Evolutionary conservation across 2,329 filamentous ascomycete species (phyloP).

Genomic region (Didymella keratinophila): DNA sequence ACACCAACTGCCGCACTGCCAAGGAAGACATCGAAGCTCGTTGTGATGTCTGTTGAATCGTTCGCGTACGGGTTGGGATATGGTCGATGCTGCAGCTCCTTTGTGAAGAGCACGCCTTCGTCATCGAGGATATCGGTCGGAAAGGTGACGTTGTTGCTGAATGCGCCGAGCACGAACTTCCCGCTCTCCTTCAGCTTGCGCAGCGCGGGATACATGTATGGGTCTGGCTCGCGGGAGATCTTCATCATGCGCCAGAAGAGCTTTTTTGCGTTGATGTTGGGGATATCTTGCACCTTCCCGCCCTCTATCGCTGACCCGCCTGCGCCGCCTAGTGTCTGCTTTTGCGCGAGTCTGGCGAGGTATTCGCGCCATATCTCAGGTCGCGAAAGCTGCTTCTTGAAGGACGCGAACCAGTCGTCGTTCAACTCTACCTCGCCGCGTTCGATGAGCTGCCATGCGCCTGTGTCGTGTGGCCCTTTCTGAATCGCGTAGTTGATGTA

Average conservation of each 20-base stretch:
- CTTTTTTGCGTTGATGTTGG: constrained; percentile 76
- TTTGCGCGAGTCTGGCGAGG: constrained; percentile 43
- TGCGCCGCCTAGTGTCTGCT: constrained; percentile 26
- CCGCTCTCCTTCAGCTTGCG: constrained; percentile 65
- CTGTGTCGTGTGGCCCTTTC: constrained; percentile 71
- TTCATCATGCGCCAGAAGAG: constrained; percentile 96
- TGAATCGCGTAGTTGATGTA: constrained; percentile 94
- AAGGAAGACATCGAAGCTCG: constrained; percentile 85
- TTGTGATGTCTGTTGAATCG: constrained; percentile 61
- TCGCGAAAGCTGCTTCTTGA: constrained; percentile 76
- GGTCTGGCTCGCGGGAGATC: constrained; percentile 73
- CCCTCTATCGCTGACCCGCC: constrained; percentile 43
- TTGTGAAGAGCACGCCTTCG: constrained; percentile 53
- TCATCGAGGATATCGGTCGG: constrained; percentile 76
- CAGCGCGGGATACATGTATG: constrained; percentile 87
- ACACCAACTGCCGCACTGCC: constrained; percentile 86
- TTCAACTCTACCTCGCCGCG: constrained; percentile 82
- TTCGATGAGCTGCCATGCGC: constrained; percentile 89
- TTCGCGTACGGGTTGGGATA: constrained; percentile 34
- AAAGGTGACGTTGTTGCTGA: constrained; percentile 91
- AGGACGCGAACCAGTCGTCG: constrained; percentile 75
- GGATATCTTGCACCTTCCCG: constrained; percentile 65
- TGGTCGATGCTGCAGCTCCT: constrained; percentile 39
- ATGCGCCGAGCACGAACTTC: constrained; percentile 68
- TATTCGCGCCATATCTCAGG: constrained; percentile 73